Conservation (phyloP, 202 grass and related monocot genomes). For the Zizania palustris region DNA sequence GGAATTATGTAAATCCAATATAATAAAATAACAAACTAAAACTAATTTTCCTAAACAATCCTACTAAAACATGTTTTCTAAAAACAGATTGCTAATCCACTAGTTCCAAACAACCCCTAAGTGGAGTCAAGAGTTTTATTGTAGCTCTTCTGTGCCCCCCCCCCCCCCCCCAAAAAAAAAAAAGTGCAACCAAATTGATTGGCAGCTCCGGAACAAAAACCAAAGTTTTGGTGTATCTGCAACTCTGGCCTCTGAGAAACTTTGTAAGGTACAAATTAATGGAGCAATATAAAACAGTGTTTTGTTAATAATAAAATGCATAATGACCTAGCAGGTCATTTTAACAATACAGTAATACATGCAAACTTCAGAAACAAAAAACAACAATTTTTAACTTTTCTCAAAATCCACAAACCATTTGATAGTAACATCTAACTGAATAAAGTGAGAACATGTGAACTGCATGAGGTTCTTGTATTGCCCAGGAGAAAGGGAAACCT, state of each 20-base stretch:
- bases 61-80: too few species aligned
- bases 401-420: conserved; percentile 31
- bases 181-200: conserved; percentile 27
- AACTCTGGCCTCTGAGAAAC: conserved; percentile 13
- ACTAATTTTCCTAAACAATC: too few species aligned
- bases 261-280: neutral
- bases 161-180: too few species aligned
- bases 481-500: conserved; percentile 33
- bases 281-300: neutral
- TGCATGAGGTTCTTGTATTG: conserved; percentile 27
- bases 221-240: neutral
- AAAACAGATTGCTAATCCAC: too few species aligned
- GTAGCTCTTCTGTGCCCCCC: conserved; percentile 33
- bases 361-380: conserved; percentile 7
- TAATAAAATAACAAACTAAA: too few species aligned
- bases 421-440: conserved; percentile 58
- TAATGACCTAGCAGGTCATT: neutral
- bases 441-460: conserved; percentile 43
- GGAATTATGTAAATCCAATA: too few species aligned
- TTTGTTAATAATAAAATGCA: conserved; percentile 18
- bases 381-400: neutral
- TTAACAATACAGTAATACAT: conserved; percentile 13
- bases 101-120: too few species aligned
- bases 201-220: neutral
- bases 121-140: conserved; percentile 20